Conservation (phyloP, 2,329 filamentous ascomycete species). For the Albifimbria verrucaria region DNA sequence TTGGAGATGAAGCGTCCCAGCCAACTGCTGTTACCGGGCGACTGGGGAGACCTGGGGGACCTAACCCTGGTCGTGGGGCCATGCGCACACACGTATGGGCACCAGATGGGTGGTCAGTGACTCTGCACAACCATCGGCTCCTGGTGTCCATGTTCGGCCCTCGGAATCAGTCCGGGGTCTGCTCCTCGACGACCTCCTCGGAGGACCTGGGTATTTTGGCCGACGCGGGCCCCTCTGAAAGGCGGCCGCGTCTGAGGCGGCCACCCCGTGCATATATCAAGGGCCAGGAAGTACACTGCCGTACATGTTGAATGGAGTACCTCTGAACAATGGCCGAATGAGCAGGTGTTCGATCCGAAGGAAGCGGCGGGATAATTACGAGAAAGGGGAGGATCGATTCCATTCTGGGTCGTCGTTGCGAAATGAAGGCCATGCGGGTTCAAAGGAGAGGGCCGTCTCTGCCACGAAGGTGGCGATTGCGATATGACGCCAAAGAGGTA, state of each 20-base stretch:
- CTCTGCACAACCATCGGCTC: background rate
- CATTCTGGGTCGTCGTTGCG: background rate
- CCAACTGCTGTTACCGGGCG: background rate
- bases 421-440: too few relatives aligned
- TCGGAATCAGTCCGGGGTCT: background rate
- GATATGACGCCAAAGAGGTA: too few relatives aligned
- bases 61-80: background rate
- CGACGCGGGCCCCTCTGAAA: constrained; percentile 11
- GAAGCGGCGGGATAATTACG: background rate
- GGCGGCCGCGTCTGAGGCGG: constrained; percentile 20
- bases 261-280: constrained; percentile 16
- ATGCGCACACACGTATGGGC: background rate
- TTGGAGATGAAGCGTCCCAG: too few relatives aligned
- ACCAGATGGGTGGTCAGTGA: background rate
- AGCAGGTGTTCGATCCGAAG: background rate
- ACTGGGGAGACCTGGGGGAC: background rate
- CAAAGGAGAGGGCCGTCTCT: too few relatives aligned
- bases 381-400: background rate
- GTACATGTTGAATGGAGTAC: background rate
- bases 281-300: background rate
- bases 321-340: background rate
- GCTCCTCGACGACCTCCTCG: background rate
- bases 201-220: constrained; percentile 6
- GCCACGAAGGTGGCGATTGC: too few relatives aligned
- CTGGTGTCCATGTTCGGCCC: background rate